A percentile compares a stretch with the other conserved stretches of the same genome.
Evolutionary conservation across 2,329 filamentous ascomycete species (phyloP).

Genomic region (Daldinia sp.): DNA sequence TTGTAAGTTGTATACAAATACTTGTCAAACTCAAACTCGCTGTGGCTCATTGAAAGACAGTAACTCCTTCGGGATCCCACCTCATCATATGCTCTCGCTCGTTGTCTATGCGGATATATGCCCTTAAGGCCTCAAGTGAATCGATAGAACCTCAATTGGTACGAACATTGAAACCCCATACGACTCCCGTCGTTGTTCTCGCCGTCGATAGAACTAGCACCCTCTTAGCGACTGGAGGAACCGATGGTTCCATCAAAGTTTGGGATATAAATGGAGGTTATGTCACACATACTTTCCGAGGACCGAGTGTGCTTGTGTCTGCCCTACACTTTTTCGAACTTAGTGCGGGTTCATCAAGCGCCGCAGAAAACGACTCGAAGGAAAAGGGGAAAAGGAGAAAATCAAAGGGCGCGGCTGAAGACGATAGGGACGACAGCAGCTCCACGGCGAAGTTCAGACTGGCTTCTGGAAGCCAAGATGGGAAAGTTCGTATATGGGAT

Average conservation of each 20-base stretch:
- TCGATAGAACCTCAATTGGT: slow-evolving; percentile 75
- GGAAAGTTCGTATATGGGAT: slow-evolving; percentile 92
- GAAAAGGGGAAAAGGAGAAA: slow-evolving; percentile 59
- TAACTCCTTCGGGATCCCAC: slow-evolving; percentile 89
- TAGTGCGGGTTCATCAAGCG: slow-evolving; percentile 58
- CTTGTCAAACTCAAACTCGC: slow-evolving; percentile 13
- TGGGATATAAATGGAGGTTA: slow-evolving; percentile 95
- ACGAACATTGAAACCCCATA: slow-evolving; percentile 88
- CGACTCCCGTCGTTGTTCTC: slow-evolving; percentile 87
- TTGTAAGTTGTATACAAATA: slow-evolving; percentile 56
- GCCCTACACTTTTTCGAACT: slow-evolving; percentile 92
- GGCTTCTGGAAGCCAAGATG: slow-evolving; percentile 93
- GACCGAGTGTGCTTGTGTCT: slow-evolving; percentile 90
- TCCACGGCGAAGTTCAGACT: slow-evolving; percentile 75
- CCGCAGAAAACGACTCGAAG: slow-evolving; percentile 59
- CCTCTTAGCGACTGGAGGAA: slow-evolving; percentile 89
- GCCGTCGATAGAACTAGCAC: slow-evolving; percentile 89
- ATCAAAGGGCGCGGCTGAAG: slow-evolving; percentile 58
- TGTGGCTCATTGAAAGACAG: slow-evolving; percentile 57
- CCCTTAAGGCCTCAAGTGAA: slow-evolving; percentile 70
- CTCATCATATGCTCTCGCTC: slow-evolving; percentile 93
- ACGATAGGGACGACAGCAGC: slow-evolving; percentile 55
- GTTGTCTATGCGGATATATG: slow-evolving; percentile 93
- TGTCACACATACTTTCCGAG: slow-evolving; percentile 94
- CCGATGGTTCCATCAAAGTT: slow-evolving; percentile 93